Conservation (phyloP, 139 green algal species). For the Dunaliella primolecta region DNA sequence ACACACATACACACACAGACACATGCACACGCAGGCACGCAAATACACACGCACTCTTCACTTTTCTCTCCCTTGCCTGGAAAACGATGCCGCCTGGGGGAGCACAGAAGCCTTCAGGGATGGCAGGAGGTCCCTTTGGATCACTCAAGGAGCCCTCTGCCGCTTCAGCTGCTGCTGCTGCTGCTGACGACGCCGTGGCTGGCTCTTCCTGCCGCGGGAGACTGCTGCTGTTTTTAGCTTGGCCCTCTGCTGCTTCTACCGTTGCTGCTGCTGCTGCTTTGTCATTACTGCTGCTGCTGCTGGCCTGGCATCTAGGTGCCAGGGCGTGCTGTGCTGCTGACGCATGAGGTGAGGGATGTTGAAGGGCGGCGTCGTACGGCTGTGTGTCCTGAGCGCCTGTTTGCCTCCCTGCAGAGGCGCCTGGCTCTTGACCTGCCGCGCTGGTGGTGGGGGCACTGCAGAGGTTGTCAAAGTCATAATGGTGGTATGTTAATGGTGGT, state of each 20-base stretch:
- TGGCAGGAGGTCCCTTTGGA: constrained; percentile 12
- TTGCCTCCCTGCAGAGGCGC: no score
- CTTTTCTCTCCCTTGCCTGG: no score
- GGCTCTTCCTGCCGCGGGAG: not conserved
- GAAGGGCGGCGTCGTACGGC: no score
- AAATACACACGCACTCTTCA: no score
- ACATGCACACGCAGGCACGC: not conserved
- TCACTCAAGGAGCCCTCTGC: constrained; percentile 2
- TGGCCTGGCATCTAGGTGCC: no score
- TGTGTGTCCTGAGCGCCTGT: no score
- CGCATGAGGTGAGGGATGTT: no score
- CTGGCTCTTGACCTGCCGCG: no score
- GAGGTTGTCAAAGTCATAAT: no score
- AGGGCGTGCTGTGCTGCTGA: no score
- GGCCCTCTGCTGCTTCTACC: constrained; percentile 6
- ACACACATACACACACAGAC: not conserved
- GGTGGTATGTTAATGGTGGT: no score
- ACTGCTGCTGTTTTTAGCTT: not conserved
- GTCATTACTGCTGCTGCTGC: constrained; percentile 6
- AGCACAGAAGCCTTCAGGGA: constrained; percentile 10
- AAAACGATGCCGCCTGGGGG: constrained; percentile 16
- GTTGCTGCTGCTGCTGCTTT: not conserved
- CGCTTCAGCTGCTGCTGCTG: constrained; percentile 3
- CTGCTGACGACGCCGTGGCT: not conserved
- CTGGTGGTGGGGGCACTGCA: no score